Base-by-base conservation (phyloP, 176 grass and related monocot species). In the Puya raimondii region DNA sequence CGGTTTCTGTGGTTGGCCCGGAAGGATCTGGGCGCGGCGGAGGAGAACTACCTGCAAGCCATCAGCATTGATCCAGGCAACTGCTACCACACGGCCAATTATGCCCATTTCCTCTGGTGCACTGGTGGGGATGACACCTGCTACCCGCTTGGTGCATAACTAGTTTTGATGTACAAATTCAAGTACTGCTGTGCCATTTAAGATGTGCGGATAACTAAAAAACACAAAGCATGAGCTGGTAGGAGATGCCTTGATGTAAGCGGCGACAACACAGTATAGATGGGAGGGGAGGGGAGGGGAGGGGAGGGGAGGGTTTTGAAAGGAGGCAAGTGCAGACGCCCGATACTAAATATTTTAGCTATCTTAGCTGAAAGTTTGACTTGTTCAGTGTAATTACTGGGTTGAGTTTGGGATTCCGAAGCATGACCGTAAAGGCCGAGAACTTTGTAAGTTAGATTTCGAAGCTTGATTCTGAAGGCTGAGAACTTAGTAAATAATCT, bases 81-180 rank as follows among this genome's bases (percentile, higher is more conserved):
- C 66, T 25, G 65, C 52, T n/a, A 49, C 53, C 42, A 77, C 42
- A 66, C 75, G 42, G 75, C 75, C 17, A 77, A 77, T 52, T 77
- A 77, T 12, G 75, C 65, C 7, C 65, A 77, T 49, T 77, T 77
- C 52, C 50, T 77, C 15, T 77, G 75, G 75, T 69, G 25, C 65
- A 77, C 75, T 18, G 75, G 75, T 12, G 75, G 65, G 13, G 75
- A 69, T 15, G 75, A 77, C 18, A 77, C 75, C 21, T 77, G 75
- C 75, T 77, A 23, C 53, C 75, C 65, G 12, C 52, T 69, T 0
- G 66, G 69, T 61, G 56, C n/a, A 10, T 61, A 61, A 17, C 17
- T 61, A 61, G n/a, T 18, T 20, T 10, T 9, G 21, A 9, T 21
- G 21, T 20, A 61, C 16, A 10, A 61, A 18, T 56, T 61, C 56